A percentile compares a stretch with the other conserved stretches of the same genome.
phyloP scores from a whole-genome alignment of 2,329 filamentous ascomycete species.

The Cytospora piceicola region DNA sequence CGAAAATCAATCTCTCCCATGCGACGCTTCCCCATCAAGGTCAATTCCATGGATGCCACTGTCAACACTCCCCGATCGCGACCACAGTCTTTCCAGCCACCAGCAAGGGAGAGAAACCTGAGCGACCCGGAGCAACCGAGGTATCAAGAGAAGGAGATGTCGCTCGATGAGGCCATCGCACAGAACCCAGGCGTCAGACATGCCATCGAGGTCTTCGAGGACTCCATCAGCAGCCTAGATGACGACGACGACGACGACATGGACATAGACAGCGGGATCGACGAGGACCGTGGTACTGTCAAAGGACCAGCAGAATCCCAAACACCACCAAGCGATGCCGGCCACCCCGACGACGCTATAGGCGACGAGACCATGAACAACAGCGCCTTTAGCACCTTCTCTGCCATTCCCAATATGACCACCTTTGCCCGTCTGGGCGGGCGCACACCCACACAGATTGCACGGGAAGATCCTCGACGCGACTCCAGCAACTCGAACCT shows the following conservation, averaged over 20 bases:
- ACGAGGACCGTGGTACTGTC: conserved; percentile 35
- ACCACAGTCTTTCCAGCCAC: conserved; percentile 30
- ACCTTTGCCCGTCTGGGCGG: conserved; percentile 73
- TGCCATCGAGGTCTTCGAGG: conserved; percentile 67
- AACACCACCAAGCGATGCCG: conserved; percentile 12
- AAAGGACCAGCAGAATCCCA: conserved; percentile 29
- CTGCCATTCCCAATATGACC: conserved; percentile 85
- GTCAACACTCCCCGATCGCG: conserved; percentile 17
- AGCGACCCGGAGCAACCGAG: conserved; percentile 29
- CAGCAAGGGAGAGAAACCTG: conserved; percentile 21
- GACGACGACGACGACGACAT: conserved; percentile 30
- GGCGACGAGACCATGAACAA: conserved; percentile 77
- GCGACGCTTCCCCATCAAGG: conserved; percentile 65
- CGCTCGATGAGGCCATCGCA: conserved; percentile 57
- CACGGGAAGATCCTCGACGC: conserved; percentile 37
- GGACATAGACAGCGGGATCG: conserved; percentile 36
- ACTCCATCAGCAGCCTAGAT: conserved; percentile 44
- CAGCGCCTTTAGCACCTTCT: conserved; percentile 88
- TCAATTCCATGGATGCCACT: conserved; percentile 44
- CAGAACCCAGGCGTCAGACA: conserved; percentile 61
- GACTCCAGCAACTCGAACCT: conserved; percentile 72
- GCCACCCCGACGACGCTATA: conserved; percentile 40
- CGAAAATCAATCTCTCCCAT: conserved; percentile 53
- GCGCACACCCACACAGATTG: conserved; percentile 39
- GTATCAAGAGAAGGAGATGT: conserved; percentile 46